Evolutionary conservation across 208 protist genomes (phyloP), one percentile per base, ranked within the genome.

Genomic region (Leishmania turanica): DNA sequence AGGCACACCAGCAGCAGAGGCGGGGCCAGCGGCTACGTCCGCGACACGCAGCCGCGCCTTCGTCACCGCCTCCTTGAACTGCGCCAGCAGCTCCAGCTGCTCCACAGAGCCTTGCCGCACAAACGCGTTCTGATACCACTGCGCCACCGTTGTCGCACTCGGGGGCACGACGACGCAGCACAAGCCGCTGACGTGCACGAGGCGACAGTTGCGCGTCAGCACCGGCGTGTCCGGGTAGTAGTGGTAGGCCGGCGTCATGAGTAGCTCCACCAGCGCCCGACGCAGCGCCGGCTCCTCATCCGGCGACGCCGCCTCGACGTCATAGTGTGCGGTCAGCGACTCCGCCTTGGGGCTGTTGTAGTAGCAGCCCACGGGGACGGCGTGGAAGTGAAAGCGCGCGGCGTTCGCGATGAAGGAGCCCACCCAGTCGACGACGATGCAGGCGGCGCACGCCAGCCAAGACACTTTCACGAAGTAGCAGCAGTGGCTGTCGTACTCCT

Each of bases 91-190:
- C 72, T 82, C 78, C 42, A 88, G 80, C 83, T 95, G 91, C 78
- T 91, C 84, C 47, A 86, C 80, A 5, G 89, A 90, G 71, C 88
- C 92, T 66, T 88, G 86, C 27, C 78, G 81, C 84, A 93, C 70
- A 42, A 84, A 86, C 47, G 88, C 80, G 79, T 97, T 97, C 84
- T 93, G 89, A 82, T 91, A 93, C 93, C 93, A 97, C 81, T 90
- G 82, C 64, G 90, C 91, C 47, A 95, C 84, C 47, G 85, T 81
- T 8, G 77, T 90, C 34, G 62, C 37, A 56, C 73, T 85, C 9
- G 84, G 83, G 19, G 87, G 87, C 64, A 88, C 54, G 13, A 90
- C 62, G 27, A 96, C 89, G 75, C 90, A 95, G 85, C 92, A 95
- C 27, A 97, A 77, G 7, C 92, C 92, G 45, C 81, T 91, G 7